phyloP scores from a whole-genome alignment of 2,329 filamentous ascomycete genomes.

The Colletotrichum sp. region DNA sequence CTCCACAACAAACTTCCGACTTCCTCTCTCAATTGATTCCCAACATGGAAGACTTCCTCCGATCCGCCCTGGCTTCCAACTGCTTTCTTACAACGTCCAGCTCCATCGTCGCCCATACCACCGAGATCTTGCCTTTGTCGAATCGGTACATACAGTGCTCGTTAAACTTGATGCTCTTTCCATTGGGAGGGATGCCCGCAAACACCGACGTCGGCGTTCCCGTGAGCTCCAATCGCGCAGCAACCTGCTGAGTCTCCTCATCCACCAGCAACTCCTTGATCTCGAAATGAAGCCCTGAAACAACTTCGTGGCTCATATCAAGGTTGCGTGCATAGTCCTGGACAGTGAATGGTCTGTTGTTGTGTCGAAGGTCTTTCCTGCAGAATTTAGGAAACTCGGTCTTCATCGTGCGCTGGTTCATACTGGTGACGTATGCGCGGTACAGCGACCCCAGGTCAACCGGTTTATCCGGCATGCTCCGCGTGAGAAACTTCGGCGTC shows the following conservation, averaged over 20 bases:
- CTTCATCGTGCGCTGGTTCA: slow-evolving; percentile 33
- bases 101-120: slow-evolving; percentile 39
- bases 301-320: slow-evolving; percentile 28
- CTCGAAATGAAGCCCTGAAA: slow-evolving; percentile 30
- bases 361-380: slow-evolving; percentile 32
- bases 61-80: not conserved
- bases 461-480: not conserved
- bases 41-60: slow-evolving; percentile 10
- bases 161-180: slow-evolving; percentile 30
- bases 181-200: slow-evolving; percentile 31
- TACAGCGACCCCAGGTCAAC: slow-evolving; percentile 23
- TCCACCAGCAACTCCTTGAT: slow-evolving; percentile 34
- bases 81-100: slow-evolving; percentile 27
- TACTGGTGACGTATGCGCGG: slow-evolving; percentile 32
- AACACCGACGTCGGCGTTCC: slow-evolving; percentile 32
- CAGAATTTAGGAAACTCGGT: slow-evolving; percentile 29
- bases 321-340: slow-evolving; percentile 33
- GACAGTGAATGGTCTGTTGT: slow-evolving; percentile 26
- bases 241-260: slow-evolving; percentile 33
- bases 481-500: slow-evolving; percentile 7
- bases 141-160: slow-evolving; percentile 41
- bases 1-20: not conserved
- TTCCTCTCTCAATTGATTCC: slow-evolving; percentile 8
- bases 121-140: slow-evolving; percentile 33
- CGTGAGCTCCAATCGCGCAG: slow-evolving; percentile 32